Conservation (phyloP, 2,329 filamentous ascomycete genomes). For the Eutypella sp. region DNA sequence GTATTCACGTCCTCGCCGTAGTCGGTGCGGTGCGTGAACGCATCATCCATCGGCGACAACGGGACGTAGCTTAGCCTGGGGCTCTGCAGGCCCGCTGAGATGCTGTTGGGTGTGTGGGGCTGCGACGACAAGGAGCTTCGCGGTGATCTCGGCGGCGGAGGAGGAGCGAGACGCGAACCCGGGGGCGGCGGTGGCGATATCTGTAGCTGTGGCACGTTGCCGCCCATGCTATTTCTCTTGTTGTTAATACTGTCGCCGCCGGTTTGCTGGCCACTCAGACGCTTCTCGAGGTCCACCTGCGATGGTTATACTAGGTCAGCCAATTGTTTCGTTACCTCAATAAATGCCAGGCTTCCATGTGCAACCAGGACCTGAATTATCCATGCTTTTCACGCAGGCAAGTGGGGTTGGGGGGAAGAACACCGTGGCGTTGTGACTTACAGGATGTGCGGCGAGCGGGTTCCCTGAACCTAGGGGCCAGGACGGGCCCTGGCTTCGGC, state of each 20-base stretch:
- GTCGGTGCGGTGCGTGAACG: conserved; percentile 11
- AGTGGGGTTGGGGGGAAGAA: background rate
- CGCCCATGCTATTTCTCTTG: too few species aligned
- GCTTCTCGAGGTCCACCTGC: conserved; percentile 14
- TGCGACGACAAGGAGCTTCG: background rate
- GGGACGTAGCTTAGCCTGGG: conserved; percentile 19
- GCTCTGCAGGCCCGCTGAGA: conserved; percentile 12
- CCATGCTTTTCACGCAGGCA: too few species aligned
- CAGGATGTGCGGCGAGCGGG: conserved; percentile 20
- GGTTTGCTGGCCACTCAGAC: conserved; percentile 1
- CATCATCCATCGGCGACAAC: conserved; percentile 20
- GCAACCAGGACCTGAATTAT: too few species aligned
- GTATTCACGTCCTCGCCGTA: background rate
- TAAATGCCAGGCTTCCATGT: too few species aligned
- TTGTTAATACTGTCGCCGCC: background rate
- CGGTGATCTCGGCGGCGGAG: conserved; percentile 4
- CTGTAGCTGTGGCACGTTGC: conserved; percentile 4
- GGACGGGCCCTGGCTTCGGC: conserved; percentile 16
- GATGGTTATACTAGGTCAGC: background rate
- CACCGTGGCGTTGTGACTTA: background rate
- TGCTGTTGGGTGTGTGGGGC: conserved; percentile 4
- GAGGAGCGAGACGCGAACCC: conserved; percentile 7
- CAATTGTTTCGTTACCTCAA: background rate
- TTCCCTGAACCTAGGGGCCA: conserved; percentile 22
- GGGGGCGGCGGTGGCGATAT: conserved; percentile 6